Evolutionary conservation across 169 alveolate species (phyloP).

Genomic region (Plasmodium inui): DNA sequence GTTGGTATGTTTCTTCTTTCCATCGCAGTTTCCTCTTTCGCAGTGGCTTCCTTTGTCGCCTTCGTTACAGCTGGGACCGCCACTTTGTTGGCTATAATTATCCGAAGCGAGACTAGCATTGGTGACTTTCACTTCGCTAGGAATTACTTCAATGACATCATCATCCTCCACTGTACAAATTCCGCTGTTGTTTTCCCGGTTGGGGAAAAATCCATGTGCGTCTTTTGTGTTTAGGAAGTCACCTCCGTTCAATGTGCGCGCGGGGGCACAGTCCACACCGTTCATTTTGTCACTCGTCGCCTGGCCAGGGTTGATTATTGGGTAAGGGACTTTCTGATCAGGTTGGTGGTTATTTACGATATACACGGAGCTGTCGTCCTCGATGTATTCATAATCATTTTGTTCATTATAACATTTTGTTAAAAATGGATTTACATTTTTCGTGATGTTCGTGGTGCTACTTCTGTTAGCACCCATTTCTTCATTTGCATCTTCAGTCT

Average conservation of each 20-base stretch:
- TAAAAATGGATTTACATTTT: neutral
- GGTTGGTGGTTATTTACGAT: neutral
- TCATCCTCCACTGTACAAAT: neutral
- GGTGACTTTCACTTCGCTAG: neutral
- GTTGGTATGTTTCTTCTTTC: neutral
- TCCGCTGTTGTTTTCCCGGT: neutral
- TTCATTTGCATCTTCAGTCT: neutral
- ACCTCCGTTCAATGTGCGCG: neutral
- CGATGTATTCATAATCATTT: conserved; percentile 4
- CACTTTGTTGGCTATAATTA: neutral
- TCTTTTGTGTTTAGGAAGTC: neutral
- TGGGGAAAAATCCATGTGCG: neutral
- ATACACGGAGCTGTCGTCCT: neutral
- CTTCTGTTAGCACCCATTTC: neutral
- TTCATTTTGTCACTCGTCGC: neutral
- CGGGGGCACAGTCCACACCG: neutral
- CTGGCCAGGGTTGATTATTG: neutral
- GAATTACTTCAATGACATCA: neutral
- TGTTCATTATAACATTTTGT: conserved; percentile 14
- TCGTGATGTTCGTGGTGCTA: neutral
- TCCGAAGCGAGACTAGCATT: neutral
- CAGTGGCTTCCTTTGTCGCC: neutral
- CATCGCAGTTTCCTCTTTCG: neutral
- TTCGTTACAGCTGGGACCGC: neutral
- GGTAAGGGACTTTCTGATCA: neutral